Base-by-base conservation (phyloP, 2,329 filamentous ascomycete species). In the Diaporthe citriasiana region DNA sequence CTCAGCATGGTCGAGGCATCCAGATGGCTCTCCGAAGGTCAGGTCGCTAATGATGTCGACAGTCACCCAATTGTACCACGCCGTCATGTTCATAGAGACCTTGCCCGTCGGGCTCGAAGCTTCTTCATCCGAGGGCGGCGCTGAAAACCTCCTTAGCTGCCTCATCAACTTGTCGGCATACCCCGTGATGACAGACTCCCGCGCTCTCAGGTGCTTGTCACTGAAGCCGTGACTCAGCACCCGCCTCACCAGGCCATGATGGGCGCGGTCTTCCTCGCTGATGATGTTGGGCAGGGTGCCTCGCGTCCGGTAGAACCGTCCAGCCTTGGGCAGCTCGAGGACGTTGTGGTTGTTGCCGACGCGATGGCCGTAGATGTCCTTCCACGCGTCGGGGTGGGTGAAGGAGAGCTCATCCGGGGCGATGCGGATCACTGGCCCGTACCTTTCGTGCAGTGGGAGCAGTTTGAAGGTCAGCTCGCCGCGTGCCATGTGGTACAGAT, bases 401-500 rank as follows among this genome's bases (percentile, higher is more conserved):
- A 83, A 86, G 12, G 83, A 82, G 9, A 87, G 80, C 73, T 86
- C 83, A 69, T 83, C 79, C 0, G 85, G 85, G 3, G 80, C 80
- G 60, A 85, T 76, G 35, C 86, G 84, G 30, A 87, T 85, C 3
- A 87, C 80, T 6, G 79, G 78, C 8, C 86, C 86, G 76, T 85
- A 84, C 40, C 78, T 77, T 17, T 79, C 74, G 76, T 84, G 79
- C 56, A 82, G 63, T 19, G 73, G 55, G 69, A 73, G 70, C 15
- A 76, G 70, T 35, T 72, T 42, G 69, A 76, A 74, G 73, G 85
- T 82, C 93, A 97, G 96, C 81, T 96, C 96, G 33, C 95, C 95
- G 3, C 94, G 93, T 65, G 97, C 90, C 77, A 97, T 97, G 22
- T 94, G 94, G 42, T 97, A 87, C 35, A 75, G 70, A 45, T 56